Percentiles rank a stretch among this genome's conserved stretches.
Conservation (phyloP, 495 filamentous ascomycete species). For the Amniculicola lignicola region DNA sequence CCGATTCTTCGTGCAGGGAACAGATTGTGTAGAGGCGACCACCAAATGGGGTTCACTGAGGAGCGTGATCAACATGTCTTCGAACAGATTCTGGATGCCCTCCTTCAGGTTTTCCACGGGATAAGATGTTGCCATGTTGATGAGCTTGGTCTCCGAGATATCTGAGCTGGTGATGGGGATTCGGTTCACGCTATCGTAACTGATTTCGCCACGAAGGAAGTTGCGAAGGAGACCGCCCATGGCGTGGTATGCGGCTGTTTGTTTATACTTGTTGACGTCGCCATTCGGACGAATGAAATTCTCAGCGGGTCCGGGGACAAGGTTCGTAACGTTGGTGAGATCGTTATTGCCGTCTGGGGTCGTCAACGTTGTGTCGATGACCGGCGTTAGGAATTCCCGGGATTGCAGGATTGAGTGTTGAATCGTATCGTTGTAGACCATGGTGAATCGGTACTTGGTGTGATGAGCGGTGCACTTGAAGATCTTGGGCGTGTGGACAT, state of each 20-base stretch:
- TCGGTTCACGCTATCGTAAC: conserved; percentile 14
- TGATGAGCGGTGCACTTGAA: conserved; percentile 41
- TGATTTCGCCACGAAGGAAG: conserved; percentile 37
- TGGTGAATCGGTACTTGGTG: conserved; percentile 34
- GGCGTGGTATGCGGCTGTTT: conserved; percentile 39
- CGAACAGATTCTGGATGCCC: conserved; percentile 34
- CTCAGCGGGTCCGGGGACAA: conserved; percentile 1
- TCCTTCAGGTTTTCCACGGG: conserved; percentile 31
- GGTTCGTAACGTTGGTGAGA: too few species aligned
- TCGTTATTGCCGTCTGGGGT: not conserved
- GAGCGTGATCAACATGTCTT: conserved; percentile 44
- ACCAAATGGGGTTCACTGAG: conserved; percentile 40
- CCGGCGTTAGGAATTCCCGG: conserved; percentile 23
- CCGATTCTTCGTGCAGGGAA: conserved; percentile 33
- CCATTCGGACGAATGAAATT: conserved; percentile 23
- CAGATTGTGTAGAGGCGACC: conserved; percentile 23
- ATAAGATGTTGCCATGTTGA: conserved; percentile 35
- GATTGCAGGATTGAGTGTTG: conserved; percentile 15
- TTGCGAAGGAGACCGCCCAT: conserved; percentile 37
- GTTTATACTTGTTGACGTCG: conserved; percentile 35
- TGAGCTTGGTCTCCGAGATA: conserved; percentile 40
- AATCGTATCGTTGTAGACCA: conserved; percentile 26
- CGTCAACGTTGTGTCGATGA: conserved; percentile 25
- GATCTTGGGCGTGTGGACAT: conserved; percentile 34
- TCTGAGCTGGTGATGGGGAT: conserved; percentile 36